Evolutionary conservation across 805 yeast genomes (phyloP).

Genomic region (Groenewaldozyma tartarivorans): DNA sequence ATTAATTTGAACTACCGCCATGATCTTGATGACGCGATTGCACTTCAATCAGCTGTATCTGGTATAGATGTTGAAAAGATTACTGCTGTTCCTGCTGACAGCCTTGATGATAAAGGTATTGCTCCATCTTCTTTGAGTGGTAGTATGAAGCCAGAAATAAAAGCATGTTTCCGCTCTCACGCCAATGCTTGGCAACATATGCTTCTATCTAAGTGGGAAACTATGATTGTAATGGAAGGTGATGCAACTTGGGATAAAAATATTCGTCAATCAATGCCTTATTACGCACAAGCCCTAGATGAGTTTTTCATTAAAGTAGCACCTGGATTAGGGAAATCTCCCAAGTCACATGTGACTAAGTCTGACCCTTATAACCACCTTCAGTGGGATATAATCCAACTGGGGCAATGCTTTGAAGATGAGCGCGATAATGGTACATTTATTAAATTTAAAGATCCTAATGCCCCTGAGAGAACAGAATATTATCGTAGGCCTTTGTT

Average conservation of each 20-base stretch:
- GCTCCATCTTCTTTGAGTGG: constrained; percentile 5
- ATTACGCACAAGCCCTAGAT: constrained; percentile 6
- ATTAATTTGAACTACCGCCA: constrained; percentile 8
- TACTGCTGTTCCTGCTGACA: constrained; percentile 3
- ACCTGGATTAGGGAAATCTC: neutral
- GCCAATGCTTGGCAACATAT: constrained; percentile 11
- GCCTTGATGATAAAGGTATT: constrained; percentile 4
- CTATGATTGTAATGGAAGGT: constrained; percentile 10
- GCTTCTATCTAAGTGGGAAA: constrained; percentile 4
- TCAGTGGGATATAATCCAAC: constrained; percentile 11
- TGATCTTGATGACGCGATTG: constrained; percentile 10
- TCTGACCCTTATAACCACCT: constrained; percentile 8
- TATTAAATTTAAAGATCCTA: constrained; percentile 3
- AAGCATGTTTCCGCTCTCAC: constrained; percentile 10
- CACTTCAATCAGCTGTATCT: constrained; percentile 5
- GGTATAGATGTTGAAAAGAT: constrained; percentile 1
- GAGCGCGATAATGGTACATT: neutral
- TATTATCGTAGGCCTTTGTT: constrained; percentile 1
- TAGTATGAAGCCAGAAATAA: neutral
- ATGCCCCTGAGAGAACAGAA: constrained; percentile 1
- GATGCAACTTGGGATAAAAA: constrained; percentile 13
- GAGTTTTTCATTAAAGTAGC: constrained; percentile 1
- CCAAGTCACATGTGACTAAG: constrained; percentile 1
- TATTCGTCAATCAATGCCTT: constrained; percentile 1
- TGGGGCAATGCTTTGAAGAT: constrained; percentile 7